Conservation (phyloP, 2,329 filamentous ascomycete genomes). For the Cordyceps militaris region DNA sequence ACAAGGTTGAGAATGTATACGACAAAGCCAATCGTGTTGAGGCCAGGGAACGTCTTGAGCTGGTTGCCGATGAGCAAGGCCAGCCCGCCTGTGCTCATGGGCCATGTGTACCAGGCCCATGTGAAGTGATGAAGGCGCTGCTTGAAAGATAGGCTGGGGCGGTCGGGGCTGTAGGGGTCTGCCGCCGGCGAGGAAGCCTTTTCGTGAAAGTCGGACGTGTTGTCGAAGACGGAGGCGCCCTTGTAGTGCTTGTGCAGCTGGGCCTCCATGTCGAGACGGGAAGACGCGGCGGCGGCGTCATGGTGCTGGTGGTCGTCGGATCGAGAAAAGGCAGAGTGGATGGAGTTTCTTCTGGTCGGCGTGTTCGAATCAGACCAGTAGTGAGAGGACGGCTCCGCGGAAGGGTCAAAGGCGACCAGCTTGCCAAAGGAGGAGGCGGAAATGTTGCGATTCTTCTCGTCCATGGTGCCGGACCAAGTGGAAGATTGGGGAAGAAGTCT, state of each 20-base stretch:
- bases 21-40: constrained; percentile 56
- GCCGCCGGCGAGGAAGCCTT: not conserved
- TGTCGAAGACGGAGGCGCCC: not conserved
- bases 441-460: not conserved
- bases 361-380: constrained; percentile 11
- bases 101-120: constrained; percentile 67
- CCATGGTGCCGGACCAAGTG: constrained; percentile 1
- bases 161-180: constrained; percentile 17
- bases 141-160: constrained; percentile 33
- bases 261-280: constrained; percentile 3
- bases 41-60: constrained; percentile 57
- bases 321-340: not conserved
- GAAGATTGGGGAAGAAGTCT: not conserved
- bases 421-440: constrained; percentile 1
- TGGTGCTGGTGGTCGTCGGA: not conserved
- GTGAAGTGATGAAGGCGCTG: constrained; percentile 52
- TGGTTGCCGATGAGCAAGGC: constrained; percentile 56
- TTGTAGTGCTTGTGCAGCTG: not conserved
- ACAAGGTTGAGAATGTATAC: constrained; percentile 63
- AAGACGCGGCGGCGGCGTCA: not conserved
- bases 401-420: not conserved
- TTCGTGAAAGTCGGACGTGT: not conserved
- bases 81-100: constrained; percentile 69
- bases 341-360: constrained; percentile 6
- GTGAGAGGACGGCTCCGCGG: not conserved